These are phyloP conservation scores for Pyricularia sp. DNA, from an alignment of 2,329 filamentous ascomycete species.

Conservation along the genomic window DNA sequence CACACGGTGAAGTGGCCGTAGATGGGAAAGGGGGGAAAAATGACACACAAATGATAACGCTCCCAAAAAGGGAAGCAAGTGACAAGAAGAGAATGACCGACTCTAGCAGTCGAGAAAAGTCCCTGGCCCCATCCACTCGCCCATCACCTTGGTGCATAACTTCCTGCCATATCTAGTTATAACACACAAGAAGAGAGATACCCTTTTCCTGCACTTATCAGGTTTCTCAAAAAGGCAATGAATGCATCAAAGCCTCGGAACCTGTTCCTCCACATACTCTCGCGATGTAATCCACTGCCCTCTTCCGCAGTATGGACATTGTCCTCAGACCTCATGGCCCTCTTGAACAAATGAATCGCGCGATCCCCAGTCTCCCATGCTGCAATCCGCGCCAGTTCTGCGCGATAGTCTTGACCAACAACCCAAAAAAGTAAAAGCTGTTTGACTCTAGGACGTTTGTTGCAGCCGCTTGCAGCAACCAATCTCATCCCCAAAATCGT, in stretches of 20 bases:
- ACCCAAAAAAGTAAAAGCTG: background rate
- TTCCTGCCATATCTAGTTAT: background rate
- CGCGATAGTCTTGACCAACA: background rate
- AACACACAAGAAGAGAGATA: background rate
- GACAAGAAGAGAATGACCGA: background rate
- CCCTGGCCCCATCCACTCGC: background rate
- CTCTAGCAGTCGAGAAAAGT: background rate
- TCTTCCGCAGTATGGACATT: background rate
- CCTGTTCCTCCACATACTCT: background rate
- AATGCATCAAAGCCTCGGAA: background rate
- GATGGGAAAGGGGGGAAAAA: background rate
- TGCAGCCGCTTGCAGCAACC: background rate
- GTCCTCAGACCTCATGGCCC: background rate
- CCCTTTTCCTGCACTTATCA: background rate
- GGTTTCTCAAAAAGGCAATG: background rate
- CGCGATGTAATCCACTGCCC: background rate
- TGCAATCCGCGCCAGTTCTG: background rate
- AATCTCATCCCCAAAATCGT: background rate
- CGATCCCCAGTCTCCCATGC: background rate
- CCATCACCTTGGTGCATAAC: background rate
- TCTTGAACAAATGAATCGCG: background rate
- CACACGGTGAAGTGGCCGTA: background rate
- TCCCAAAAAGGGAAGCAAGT: background rate
- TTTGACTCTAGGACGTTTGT: background rate
- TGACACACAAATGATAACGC: background rate